Conservation (phyloP, 1,139 yeast genomes). For the Blastobotrys aristatus region DNA sequence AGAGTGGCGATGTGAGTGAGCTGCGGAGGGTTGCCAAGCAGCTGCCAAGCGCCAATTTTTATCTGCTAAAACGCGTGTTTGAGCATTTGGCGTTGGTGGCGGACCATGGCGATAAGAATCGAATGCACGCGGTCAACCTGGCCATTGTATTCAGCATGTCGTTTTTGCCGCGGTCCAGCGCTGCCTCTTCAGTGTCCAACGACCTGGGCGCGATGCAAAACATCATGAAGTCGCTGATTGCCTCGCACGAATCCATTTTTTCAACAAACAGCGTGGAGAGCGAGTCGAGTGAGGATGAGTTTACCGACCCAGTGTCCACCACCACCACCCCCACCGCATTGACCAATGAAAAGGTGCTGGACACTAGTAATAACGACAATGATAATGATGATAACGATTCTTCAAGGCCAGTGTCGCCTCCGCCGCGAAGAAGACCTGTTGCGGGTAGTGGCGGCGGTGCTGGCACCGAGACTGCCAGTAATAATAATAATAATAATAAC, state of each 20-base stretch:
- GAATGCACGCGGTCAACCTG: constrained; percentile 74
- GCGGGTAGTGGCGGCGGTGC: not conserved
- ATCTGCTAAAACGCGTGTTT: constrained; percentile 60
- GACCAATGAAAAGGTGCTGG: not conserved
- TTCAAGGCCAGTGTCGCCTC: too few species aligned
- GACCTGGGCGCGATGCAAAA: constrained; percentile 38
- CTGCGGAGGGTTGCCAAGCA: constrained; percentile 44
- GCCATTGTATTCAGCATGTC: constrained; percentile 73
- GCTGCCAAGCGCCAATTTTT: constrained; percentile 63
- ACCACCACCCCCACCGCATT: not conserved
- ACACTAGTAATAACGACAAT: not conserved
- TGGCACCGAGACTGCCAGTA: not conserved
- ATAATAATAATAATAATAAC: not conserved
- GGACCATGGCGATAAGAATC: constrained; percentile 54
- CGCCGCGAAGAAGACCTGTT: too few species aligned
- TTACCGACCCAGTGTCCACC: constrained; percentile 1
- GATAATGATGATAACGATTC: not conserved
- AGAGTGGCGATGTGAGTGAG: constrained; percentile 30
- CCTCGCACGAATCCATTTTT: constrained; percentile 30
- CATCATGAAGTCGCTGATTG: constrained; percentile 36
- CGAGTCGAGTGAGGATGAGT: constrained; percentile 3
- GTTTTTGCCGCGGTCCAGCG: constrained; percentile 37
- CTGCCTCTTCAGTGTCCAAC: constrained; percentile 26
- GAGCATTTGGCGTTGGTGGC: constrained; percentile 62
- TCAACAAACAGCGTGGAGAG: not conserved